phyloP scores from a whole-genome alignment of 768 basidiomycete genomes.

The Sporobolomyces roseus region DNA sequence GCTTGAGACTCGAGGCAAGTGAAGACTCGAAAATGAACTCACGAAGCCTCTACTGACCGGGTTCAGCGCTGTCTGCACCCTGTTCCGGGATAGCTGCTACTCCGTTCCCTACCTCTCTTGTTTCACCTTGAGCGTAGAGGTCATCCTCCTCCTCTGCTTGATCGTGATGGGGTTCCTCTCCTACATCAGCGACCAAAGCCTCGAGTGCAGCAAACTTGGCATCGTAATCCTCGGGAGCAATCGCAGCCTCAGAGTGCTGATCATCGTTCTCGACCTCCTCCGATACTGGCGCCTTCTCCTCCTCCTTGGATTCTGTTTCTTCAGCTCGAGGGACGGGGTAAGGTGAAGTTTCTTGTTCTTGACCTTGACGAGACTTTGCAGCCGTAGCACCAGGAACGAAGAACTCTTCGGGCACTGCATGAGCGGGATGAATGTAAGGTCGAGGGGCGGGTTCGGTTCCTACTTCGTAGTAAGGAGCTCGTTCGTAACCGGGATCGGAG shows the following conservation, averaged over 20 bases:
- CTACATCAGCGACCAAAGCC: not conserved
- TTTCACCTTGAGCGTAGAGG: no score
- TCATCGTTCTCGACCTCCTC: no score
- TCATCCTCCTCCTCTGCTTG: no score
- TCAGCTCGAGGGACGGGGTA: not conserved
- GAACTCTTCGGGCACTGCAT: not conserved
- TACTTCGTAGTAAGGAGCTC: not conserved
- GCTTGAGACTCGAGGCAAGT: no score
- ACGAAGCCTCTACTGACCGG: no score
- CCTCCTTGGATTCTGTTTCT: not conserved
- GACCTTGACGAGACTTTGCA: no score
- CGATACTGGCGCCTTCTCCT: not conserved
- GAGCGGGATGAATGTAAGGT: slow-evolving; percentile 23
- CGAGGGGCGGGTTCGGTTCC: not conserved
- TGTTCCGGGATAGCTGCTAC: no score
- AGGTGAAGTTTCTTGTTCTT: not conserved
- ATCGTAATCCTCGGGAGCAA: not conserved
- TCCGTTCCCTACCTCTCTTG: no score
- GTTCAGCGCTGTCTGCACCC: no score
- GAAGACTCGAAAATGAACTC: no score
- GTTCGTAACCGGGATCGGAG: slow-evolving; percentile 12
- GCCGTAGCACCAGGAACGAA: not conserved
- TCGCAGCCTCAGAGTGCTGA: no score
- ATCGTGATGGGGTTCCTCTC: no score
- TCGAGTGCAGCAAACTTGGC: slow-evolving; percentile 7